Base-by-base conservation (phyloP, 352 stramenopile genomes). In the Achlya hypogyna region DNA sequence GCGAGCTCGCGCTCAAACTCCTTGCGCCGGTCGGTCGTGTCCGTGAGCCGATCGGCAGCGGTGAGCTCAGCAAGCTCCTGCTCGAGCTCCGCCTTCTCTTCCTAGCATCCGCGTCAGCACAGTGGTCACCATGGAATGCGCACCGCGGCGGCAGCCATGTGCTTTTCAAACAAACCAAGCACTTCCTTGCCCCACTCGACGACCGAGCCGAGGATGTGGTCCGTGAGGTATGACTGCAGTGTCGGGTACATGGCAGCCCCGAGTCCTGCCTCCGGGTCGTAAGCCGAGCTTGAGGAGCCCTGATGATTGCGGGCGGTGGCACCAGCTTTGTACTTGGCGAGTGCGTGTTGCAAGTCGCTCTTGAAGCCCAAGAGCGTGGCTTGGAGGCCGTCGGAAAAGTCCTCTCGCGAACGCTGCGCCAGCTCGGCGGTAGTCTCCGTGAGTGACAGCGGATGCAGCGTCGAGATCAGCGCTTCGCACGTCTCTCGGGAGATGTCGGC, bases 311-410 rank as follows among this genome's bases (percentile, higher is more conserved):
- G 38, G 2, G 75, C 73, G 27, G 63, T 76, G 20, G 69, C 62
- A 62, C 69, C 23, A 1, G 65, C 51, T n/a, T 69, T 70, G 71
- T 86, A 88, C n/a, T 71, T 56, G 6, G 73, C 63, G 0, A 87
- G n/a, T 9, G 78, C 75, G 25, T 67, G 65, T 9, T 69, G 62
- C 28, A 89, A 53, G 65, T 86, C 76, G 20, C 76, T 79, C 64
- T 86, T 81, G 69, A 87, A 87, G 63, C 86, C 75, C 22, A 76
- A 80, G 29, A 88, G 58, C 32, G 81, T 47, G n/a, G 66, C 63
- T 28, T 78, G 51, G 1, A 89, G 67, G 1, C 77, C 77, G 60
- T 88, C 79, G 0, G 73, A 73, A 62, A 89, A 89, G 1, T 73
- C 74, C 0, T 80, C 75, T 23, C 76, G 79, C 27, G 76, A 63